Evolutionary conservation across 768 basidiomycete species (phyloP).

Genomic region (Lactarius tabidus): DNA sequence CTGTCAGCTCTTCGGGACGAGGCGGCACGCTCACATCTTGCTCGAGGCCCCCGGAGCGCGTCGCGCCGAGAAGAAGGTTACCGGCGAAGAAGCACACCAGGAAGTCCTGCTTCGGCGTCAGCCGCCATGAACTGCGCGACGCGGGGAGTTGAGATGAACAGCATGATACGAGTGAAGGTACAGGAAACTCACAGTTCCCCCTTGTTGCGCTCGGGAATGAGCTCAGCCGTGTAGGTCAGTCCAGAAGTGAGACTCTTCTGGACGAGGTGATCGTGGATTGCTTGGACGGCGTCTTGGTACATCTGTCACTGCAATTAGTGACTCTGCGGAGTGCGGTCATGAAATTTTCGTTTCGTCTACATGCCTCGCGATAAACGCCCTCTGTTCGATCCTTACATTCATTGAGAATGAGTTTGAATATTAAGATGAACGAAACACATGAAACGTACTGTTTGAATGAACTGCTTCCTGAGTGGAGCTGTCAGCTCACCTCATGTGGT

Average conservation of each 20-base stretch:
- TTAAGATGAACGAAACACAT: background rate
- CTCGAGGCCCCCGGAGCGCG: conserved; percentile 52
- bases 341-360: conserved; percentile 25
- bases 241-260: conserved; percentile 53
- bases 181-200: conserved; percentile 35
- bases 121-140: conserved; percentile 56
- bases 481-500: conserved; percentile 17
- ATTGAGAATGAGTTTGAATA: conserved; percentile 14
- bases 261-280: conserved; percentile 72
- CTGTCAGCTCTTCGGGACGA: conserved; percentile 53
- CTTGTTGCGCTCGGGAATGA: conserved; percentile 52
- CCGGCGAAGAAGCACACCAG: conserved; percentile 94
- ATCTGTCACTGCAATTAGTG: conserved; percentile 48
- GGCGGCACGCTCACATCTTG: conserved; percentile 66
- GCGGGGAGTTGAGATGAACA: background rate
- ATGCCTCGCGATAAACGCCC: conserved; percentile 67
- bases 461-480: conserved; percentile 55
- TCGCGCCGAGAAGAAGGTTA: conserved; percentile 86
- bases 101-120: conserved; percentile 90
- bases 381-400: conserved; percentile 62
- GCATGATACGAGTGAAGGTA: background rate
- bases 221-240: conserved; percentile 78
- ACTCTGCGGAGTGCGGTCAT: background rate
- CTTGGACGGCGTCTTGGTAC: conserved; percentile 84
- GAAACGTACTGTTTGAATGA: conserved; percentile 59